A percentile compares a stretch with the other conserved stretches of the same genome.
Conservation (phyloP, 2,329 filamentous ascomycete genomes). For the Pyrenophora seminiperda region DNA sequence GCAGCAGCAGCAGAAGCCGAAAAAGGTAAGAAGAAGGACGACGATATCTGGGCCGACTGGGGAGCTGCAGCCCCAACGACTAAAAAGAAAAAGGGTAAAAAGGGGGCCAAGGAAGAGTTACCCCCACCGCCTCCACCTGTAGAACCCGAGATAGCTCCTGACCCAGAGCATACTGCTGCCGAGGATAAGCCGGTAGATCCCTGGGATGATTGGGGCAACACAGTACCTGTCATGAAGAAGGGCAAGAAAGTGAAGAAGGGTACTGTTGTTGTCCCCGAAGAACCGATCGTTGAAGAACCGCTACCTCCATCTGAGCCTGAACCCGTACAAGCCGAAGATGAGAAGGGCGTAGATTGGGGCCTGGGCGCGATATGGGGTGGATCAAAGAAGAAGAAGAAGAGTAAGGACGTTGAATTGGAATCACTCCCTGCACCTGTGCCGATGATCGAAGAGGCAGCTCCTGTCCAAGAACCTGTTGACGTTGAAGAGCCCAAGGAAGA, state of each 20-base stretch:
- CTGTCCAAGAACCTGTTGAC: conserved; percentile 52
- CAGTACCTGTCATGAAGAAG: conserved; percentile 27
- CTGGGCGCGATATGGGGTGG: conserved; percentile 48
- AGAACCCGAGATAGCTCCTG: conserved; percentile 31
- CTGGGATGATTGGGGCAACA: conserved; percentile 37
- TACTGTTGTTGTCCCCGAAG: conserved; percentile 50
- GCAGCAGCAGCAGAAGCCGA: conserved; percentile 29
- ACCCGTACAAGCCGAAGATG: conserved; percentile 40
- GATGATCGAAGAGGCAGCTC: conserved; percentile 35
- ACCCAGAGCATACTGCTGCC: conserved; percentile 32
- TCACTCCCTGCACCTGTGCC: conserved; percentile 36
- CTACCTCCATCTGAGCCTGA: conserved; percentile 24
- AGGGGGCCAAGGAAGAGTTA: conserved; percentile 31
- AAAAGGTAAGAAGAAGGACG: conserved; percentile 41
- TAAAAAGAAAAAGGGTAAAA: conserved; percentile 44
- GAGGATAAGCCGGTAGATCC: conserved; percentile 32
- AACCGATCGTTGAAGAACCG: conserved; percentile 23
- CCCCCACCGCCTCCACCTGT: conserved; percentile 42
- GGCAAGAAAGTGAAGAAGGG: conserved; percentile 42
- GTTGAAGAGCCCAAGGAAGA: conserved; percentile 58
- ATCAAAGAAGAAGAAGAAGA: conserved; percentile 56
- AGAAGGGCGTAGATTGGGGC: conserved; percentile 43
- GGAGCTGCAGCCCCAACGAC: conserved; percentile 28
- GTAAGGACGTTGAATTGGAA: conserved; percentile 45
- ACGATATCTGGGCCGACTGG: conserved; percentile 45